A percentile compares a stretch with the other conserved stretches of the same genome.
These are phyloP conservation scores for Malbranchea zuffiana DNA, from an alignment of 2,329 filamentous ascomycete species.

Conservation along the genomic window DNA sequence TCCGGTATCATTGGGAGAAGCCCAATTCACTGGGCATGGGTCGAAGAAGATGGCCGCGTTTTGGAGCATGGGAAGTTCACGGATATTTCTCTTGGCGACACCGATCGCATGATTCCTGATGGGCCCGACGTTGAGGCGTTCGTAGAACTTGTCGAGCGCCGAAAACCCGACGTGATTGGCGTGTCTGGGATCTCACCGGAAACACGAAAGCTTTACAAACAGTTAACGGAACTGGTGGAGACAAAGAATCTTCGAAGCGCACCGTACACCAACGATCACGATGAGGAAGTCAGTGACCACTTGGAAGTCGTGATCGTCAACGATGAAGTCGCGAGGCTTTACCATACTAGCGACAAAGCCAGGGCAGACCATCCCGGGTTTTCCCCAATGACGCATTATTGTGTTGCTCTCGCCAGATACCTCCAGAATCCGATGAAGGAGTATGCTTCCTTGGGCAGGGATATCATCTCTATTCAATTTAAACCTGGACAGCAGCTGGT, in stretches of 20 bases:
- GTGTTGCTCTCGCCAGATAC: slow-evolving; percentile 78
- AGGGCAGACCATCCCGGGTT: slow-evolving; percentile 70
- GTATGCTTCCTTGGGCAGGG: slow-evolving; percentile 82
- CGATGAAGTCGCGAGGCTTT: slow-evolving; percentile 92
- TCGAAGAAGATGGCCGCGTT: slow-evolving; percentile 84
- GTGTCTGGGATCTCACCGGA: slow-evolving; percentile 83
- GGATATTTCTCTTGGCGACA: slow-evolving; percentile 58
- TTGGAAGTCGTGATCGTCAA: slow-evolving; percentile 88
- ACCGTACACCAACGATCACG: slow-evolving; percentile 74
- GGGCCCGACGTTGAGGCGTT: slow-evolving; percentile 58
- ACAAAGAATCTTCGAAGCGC: slow-evolving; percentile 67
- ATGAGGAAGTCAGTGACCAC: slow-evolving; percentile 63
- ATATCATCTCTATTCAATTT: slow-evolving; percentile 76
- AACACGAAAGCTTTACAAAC: slow-evolving; percentile 69
- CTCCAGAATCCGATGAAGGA: slow-evolving; percentile 94
- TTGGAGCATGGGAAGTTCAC: slow-evolving; percentile 79
- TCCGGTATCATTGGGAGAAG: slow-evolving; percentile 63
- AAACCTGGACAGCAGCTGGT: slow-evolving; percentile 83
- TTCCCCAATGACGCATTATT: slow-evolving; percentile 71
- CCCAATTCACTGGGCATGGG: slow-evolving; percentile 79
- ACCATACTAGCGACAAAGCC: slow-evolving; percentile 79
- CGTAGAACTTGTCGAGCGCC: slow-evolving; percentile 64
- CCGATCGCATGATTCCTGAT: slow-evolving; percentile 56
- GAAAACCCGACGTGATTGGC: slow-evolving; percentile 80
- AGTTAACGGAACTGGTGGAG: slow-evolving; percentile 66